Percentiles rank a stretch among this genome's conserved stretches.
Conservation (phyloP, 2,329 filamentous ascomycete species). For the Neofusicoccum sp. region DNA sequence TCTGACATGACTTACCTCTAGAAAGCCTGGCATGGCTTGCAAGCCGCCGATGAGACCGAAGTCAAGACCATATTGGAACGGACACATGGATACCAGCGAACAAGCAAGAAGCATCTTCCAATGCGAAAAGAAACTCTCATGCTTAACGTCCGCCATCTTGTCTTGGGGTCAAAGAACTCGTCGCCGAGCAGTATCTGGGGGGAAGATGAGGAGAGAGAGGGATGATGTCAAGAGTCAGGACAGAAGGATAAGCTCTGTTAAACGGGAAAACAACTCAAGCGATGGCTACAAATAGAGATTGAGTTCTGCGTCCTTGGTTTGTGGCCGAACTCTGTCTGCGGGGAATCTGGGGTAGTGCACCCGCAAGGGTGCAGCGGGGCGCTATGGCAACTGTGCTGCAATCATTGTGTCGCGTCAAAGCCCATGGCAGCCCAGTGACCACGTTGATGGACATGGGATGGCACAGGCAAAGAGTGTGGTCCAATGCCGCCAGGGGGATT, state of each 20-base stretch:
- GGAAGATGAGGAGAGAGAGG: neutral
- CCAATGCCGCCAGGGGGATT: neutral
- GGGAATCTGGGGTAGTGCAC: slow-evolving; percentile 9
- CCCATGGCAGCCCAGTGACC: neutral
- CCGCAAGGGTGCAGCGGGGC: neutral
- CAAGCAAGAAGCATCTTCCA: slow-evolving; percentile 51
- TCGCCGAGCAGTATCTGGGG: neutral
- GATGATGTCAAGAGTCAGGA: neutral
- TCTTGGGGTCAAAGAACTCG: neutral
- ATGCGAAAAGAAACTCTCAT: slow-evolving; percentile 38
- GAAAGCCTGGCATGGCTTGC: slow-evolving; percentile 53
- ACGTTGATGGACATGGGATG: neutral
- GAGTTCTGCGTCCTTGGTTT: neutral
- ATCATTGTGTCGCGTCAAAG: neutral
- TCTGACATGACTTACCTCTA: slow-evolving; percentile 35
- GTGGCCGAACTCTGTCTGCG: neutral
- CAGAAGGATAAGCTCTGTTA: too few relatives aligned
- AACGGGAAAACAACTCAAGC: neutral
- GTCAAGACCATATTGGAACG: slow-evolving; percentile 54
- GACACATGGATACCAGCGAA: slow-evolving; percentile 49
- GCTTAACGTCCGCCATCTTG: slow-evolving; percentile 25
- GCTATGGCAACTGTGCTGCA: neutral
- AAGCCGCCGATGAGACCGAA: slow-evolving; percentile 53
- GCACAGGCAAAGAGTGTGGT: neutral
- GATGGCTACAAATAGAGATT: neutral